Evolutionary conservation across 805 yeast species (phyloP).

Genomic region (Hanseniaspora taiwanica): DNA sequence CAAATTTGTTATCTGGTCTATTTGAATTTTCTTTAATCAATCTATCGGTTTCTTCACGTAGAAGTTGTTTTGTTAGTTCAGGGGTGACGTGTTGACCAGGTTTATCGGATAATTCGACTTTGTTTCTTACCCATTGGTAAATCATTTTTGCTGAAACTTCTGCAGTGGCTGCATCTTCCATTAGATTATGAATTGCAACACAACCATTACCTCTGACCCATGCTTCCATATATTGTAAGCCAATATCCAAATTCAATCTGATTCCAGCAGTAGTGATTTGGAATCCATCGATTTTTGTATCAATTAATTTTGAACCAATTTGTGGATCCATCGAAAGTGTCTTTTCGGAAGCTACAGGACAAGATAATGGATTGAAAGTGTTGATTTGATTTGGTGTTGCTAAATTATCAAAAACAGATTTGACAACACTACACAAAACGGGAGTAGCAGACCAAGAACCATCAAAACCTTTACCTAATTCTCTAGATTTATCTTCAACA

Average conservation of each 20-base stretch:
- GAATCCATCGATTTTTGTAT: constrained; percentile 50
- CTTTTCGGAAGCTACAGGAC: no score
- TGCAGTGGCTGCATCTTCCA: constrained; percentile 89
- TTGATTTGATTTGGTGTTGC: constrained; percentile 70
- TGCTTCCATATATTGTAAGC: constrained; percentile 70
- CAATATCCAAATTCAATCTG: constrained; percentile 58
- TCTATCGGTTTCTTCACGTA: constrained; percentile 48
- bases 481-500: constrained; percentile 61
- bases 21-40: constrained; percentile 21
- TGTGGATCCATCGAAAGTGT: no score
- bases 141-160: constrained; percentile 75
- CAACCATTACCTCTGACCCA: constrained; percentile 79
- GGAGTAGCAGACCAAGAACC: constrained; percentile 90
- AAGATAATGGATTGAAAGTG: constrained; percentile 33
- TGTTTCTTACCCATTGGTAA: constrained; percentile 74
- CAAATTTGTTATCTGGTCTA: constrained; percentile 48
- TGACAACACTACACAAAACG: constrained; percentile 61
- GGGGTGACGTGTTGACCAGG: constrained; percentile 46
- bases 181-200: constrained; percentile 71
- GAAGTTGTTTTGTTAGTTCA: constrained; percentile 40
- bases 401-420: constrained; percentile 63
- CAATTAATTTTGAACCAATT: constrained; percentile 26
- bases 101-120: constrained; percentile 39
- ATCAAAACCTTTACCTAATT: constrained; percentile 69
- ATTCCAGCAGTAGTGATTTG: constrained; percentile 60